These are phyloP conservation scores for Cladosporium phlei DNA, from an alignment of 2,329 filamentous ascomycete species.

Conservation along the genomic window DNA sequence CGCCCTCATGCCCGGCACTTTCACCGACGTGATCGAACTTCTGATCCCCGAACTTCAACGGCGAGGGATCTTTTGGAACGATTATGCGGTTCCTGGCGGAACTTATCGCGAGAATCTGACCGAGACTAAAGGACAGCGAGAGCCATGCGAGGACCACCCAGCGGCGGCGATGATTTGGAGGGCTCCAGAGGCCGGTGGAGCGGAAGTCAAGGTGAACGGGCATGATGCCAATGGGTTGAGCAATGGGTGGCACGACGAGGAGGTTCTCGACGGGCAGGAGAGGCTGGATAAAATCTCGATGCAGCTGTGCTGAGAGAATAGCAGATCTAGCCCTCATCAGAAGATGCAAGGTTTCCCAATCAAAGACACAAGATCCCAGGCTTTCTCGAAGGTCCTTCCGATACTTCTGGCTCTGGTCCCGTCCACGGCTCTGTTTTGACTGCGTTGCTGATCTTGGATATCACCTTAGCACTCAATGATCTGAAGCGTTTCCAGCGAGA, in stretches of 20 bases:
- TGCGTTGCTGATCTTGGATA: too few species aligned
- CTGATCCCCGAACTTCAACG: slow-evolving; percentile 59
- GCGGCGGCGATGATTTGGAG: slow-evolving; percentile 45
- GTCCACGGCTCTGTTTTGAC: too few species aligned
- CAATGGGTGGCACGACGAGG: neutral
- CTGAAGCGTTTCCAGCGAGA: too few species aligned
- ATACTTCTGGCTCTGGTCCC: too few species aligned
- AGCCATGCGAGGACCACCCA: slow-evolving; percentile 50
- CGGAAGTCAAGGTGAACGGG: neutral
- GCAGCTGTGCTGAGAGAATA: slow-evolving; percentile 1
- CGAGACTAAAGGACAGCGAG: slow-evolving; percentile 45
- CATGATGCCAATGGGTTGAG: neutral
- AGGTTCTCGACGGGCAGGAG: neutral
- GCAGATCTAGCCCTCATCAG: too few species aligned
- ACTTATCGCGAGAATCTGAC: slow-evolving; percentile 61
- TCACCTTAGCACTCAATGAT: too few species aligned
- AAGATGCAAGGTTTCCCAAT: too few species aligned
- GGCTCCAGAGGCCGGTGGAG: slow-evolving; percentile 7
- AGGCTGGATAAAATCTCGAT: neutral
- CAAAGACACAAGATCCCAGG: too few species aligned
- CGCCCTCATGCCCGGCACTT: slow-evolving; percentile 61
- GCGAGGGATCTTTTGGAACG: slow-evolving; percentile 54
- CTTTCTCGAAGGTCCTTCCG: too few species aligned
- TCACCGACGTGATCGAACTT: slow-evolving; percentile 63
- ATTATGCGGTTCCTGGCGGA: slow-evolving; percentile 51